phyloP scores from a whole-genome alignment of 148 eudicot species.

The Pouteria glomerata region DNA sequence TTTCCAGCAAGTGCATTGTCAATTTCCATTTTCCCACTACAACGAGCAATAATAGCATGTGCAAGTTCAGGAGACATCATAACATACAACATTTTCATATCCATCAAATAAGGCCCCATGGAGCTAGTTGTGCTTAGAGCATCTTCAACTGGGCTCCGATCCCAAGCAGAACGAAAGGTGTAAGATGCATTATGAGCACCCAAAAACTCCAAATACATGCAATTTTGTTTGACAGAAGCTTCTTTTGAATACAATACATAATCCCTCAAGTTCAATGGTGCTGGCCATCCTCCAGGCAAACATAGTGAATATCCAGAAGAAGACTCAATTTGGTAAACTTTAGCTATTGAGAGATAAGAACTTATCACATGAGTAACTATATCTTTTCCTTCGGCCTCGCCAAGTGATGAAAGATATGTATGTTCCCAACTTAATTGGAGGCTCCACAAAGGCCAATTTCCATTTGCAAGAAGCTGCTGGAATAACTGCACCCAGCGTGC shows the following conservation, averaged over 20 bases:
- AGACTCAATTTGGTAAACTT: conserved; percentile 20
- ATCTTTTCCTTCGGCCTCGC: conserved; percentile 57
- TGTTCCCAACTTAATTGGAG: conserved; percentile 89
- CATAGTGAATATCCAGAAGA: conserved; percentile 34
- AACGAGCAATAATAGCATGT: conserved; percentile 16
- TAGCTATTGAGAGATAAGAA: conserved; percentile 37
- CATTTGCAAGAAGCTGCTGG: conserved; percentile 66
- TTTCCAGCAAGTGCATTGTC: conserved; percentile 29
- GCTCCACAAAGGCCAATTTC: conserved; percentile 67
- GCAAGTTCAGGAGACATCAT: conserved; percentile 37
- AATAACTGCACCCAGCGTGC: conserved; percentile 87
- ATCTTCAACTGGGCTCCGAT: conserved; percentile 17
- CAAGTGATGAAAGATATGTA: conserved; percentile 82
- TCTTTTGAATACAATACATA: conserved; percentile 55
- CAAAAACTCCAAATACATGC: conserved; percentile 62
- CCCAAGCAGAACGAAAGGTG: conserved; percentile 18
- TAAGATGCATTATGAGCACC: conserved; percentile 48
- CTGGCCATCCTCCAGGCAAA: conserved; percentile 92
- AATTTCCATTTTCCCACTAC: conserved; percentile 18
- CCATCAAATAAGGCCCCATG: conserved; percentile 33
- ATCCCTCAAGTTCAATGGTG: conserved; percentile 54
- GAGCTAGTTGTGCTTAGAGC: conserved; percentile 17
- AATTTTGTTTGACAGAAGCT: conserved; percentile 60
- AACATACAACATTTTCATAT: conserved; percentile 38
- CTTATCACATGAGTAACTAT: conserved; percentile 42